phyloP scores from a whole-genome alignment of 331 rosid species.

The Prunus yedoensis region DNA sequence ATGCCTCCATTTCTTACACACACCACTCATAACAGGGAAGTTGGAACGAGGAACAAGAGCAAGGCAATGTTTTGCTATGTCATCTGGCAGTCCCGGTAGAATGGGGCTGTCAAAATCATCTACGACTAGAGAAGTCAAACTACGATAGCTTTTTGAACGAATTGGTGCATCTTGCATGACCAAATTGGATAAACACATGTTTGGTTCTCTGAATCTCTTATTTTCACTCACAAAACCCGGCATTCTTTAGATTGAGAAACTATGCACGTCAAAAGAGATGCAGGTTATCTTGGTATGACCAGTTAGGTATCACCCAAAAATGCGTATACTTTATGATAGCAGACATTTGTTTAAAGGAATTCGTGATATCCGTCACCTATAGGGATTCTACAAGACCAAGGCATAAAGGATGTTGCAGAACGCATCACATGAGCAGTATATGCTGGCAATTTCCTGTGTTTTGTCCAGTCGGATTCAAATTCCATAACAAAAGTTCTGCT shows the following conservation, averaged over 20 bases:
- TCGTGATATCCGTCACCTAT: conserved; percentile 79
- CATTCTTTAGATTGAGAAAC: conserved; percentile 42
- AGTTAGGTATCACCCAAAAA: conserved; percentile 25
- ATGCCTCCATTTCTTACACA: conserved; percentile 84
- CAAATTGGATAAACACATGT: conserved; percentile 54
- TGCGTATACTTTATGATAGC: conserved; percentile 11
- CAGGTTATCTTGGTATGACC: conserved; percentile 29
- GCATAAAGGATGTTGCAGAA: conserved; percentile 69
- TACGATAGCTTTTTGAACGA: conserved; percentile 36
- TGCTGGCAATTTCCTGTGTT: conserved; percentile 63
- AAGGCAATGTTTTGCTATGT: conserved; percentile 84
- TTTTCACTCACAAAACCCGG: conserved; percentile 63
- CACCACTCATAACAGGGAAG: conserved; percentile 67
- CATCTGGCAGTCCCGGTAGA: conserved; percentile 86
- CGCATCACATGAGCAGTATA: conserved; percentile 73
- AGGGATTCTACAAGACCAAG: conserved; percentile 93
- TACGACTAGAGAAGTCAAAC: conserved; percentile 31
- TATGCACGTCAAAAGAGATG: conserved; percentile 28
- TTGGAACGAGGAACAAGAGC: conserved; percentile 84
- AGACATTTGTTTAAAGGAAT: conserved; percentile 41
- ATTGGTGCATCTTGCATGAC: conserved; percentile 36
- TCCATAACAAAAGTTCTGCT: conserved; percentile 74
- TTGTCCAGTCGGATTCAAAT: conserved; percentile 72
- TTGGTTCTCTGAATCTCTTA: conserved; percentile 53
- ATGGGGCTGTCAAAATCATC: conserved; percentile 46